Conservation (phyloP, 1,139 yeast genomes). For the Sugiyamaella castrensis region DNA sequence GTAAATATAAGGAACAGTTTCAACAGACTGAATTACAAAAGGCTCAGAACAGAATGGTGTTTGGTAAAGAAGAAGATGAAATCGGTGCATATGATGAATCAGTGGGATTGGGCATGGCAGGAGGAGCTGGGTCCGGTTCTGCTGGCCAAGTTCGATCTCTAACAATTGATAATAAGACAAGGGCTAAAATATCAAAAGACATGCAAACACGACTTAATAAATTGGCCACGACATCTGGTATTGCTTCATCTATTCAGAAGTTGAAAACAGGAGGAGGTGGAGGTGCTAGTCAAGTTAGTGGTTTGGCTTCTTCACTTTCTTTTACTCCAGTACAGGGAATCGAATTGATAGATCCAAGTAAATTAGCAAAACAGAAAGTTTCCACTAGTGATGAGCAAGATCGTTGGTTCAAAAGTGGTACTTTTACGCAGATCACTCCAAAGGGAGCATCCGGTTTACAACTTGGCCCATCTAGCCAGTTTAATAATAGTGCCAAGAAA, state of each 20-base stretch:
- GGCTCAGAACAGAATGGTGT: conserved; percentile 80
- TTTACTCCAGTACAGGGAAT: conserved; percentile 36
- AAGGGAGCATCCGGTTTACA: conserved; percentile 15
- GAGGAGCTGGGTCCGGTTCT: conserved; percentile 33
- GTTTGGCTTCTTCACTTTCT: conserved; percentile 33
- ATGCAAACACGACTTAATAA: conserved; percentile 32
- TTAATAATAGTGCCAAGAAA: background rate
- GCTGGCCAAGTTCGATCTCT: conserved; percentile 39
- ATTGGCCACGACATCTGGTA: conserved; percentile 5
- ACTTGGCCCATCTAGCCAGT: too few relatives aligned
- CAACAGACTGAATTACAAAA: conserved; percentile 77
- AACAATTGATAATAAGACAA: conserved; percentile 33
- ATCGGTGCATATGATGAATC: conserved; percentile 67
- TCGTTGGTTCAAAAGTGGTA: conserved; percentile 35
- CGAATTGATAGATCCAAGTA: conserved; percentile 32
- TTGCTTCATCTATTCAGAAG: conserved; percentile 7
- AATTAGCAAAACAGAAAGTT: conserved; percentile 11
- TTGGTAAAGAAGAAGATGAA: conserved; percentile 68
- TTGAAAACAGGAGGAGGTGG: conserved; percentile 5
- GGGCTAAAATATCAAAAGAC: conserved; percentile 37
- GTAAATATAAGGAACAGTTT: conserved; percentile 78
- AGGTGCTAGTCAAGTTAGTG: conserved; percentile 22
- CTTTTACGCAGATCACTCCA: conserved; percentile 30
- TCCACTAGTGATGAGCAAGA: conserved; percentile 19
- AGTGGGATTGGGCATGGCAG: conserved; percentile 76